Percentiles rank a stretch among this genome's conserved stretches.
phyloP scores from a whole-genome alignment of 306 rosid species.

The Spatholobus suberectus region DNA sequence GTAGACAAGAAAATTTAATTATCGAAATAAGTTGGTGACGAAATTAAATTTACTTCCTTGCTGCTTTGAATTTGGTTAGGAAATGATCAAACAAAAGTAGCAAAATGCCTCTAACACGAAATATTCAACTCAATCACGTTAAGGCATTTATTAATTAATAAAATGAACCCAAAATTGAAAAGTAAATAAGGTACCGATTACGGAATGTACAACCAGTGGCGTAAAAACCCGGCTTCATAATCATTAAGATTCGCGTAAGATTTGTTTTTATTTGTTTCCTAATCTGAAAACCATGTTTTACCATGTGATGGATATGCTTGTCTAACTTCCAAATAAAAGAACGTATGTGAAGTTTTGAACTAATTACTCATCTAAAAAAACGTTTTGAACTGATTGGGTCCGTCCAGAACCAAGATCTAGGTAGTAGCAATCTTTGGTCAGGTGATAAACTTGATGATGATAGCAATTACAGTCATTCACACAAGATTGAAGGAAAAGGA shows the following conservation, averaged over 20 bases:
- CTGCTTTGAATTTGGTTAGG: background rate
- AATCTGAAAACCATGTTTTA: slow-evolving; percentile 19
- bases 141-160: background rate
- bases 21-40: background rate
- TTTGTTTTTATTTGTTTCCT: background rate
- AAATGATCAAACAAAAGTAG: background rate
- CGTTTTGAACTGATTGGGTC: background rate
- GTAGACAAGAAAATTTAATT: background rate
- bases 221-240: background rate
- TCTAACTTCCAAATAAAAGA: background rate
- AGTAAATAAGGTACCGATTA: background rate
- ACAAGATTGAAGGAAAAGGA: too few species aligned
- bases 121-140: background rate
- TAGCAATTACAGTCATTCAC: too few species aligned
- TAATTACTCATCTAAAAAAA: too few species aligned
- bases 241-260: background rate
- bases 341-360: background rate
- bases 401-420: background rate
- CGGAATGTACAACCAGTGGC: background rate
- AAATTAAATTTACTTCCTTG: background rate
- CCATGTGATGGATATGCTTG: slow-evolving; percentile 20
- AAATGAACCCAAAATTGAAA: background rate
- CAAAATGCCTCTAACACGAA: background rate
- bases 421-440: background rate
- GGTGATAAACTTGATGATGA: background rate